Evolutionary conservation across 2,329 filamentous ascomycete genomes (phyloP), one percentile per base, ranked within the genome.

Genomic region (Colletotrichum zoysiae): DNA sequence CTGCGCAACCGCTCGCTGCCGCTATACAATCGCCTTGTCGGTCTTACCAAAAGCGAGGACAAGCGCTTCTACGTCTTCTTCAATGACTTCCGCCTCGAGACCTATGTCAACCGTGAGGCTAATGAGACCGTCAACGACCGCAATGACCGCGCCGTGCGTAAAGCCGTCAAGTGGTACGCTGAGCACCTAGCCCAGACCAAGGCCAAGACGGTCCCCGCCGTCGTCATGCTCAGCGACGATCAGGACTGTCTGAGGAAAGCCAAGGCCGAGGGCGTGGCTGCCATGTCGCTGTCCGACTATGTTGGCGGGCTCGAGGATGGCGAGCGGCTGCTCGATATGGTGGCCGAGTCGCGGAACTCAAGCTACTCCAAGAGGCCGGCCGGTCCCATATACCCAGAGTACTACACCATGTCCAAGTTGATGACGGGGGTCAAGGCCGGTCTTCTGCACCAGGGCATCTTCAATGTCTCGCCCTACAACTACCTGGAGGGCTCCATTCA

Each of bases 31-130:
- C 93, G 96, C 50, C 86, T 99, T 61, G 90, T 98, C 75, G 91
- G 93, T 30, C 86, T 99, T 74, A 97, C 95, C 50, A 97, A 95
- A 82, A 97, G 95, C 78, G 95, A 97, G 77, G 95, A 97, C 75
- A 99, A 99, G 86, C 91, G 95, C 66, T 98, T 97, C 80, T 98
- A 98, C 79, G 94, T 99, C 64, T 99, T 99, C 81, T 98, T 98
- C 89, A 99, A 99, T 81, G 96, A 99, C 78, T 99, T 99, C 79
- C 90, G 95, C 63, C 86, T 95, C 50, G 97, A 99, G 81, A 99
- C 96, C 0, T 93, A 97, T 78, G 89, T 98, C 59, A 84, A 88
- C 38, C 88, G 96, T 73, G 88, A 91, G 26, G 82, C 87, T 7
- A 92, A 93, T 48, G 96, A 99, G 84, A 92, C 90, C 3, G 96